These are phyloP conservation scores for Dendrocalamus sinicus DNA, from an alignment of 176 grass and related monocot species.

Conservation along the genomic window DNA sequence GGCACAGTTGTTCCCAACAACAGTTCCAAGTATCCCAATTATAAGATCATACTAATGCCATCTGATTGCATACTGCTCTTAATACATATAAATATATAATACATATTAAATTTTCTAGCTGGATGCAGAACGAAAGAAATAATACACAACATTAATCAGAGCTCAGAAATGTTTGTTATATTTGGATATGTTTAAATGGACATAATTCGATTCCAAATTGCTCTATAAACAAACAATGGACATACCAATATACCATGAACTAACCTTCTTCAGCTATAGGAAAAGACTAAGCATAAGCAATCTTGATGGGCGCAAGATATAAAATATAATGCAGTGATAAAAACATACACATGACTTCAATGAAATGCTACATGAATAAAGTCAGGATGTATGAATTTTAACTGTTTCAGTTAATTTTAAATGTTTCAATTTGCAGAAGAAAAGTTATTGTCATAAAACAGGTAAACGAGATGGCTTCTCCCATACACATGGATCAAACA, in stretches of 20 bases:
- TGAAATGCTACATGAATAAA: not conserved
- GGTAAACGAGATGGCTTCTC: not conserved
- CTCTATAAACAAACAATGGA: constrained; percentile 9
- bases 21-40: not conserved
- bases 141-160: not conserved
- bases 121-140: not conserved
- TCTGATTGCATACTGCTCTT: not conserved
- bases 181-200: not conserved
- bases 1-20: not conserved
- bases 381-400: not conserved
- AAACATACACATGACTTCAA: not conserved
- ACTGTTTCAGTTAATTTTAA: not conserved
- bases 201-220: not conserved
- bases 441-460: not conserved
- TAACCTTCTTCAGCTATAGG: not conserved
- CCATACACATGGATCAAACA: constrained; percentile 12
- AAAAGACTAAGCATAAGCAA: constrained; percentile 5
- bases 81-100: not conserved
- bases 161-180: not conserved
- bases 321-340: not conserved
- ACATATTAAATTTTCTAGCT: not conserved
- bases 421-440: constrained; percentile 4
- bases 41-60: constrained; percentile 15
- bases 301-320: constrained; percentile 8
- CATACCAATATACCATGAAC: not conserved